Base-by-base conservation (phyloP, 139 green algal genomes). In the Ettlia oleoabundans region DNA sequence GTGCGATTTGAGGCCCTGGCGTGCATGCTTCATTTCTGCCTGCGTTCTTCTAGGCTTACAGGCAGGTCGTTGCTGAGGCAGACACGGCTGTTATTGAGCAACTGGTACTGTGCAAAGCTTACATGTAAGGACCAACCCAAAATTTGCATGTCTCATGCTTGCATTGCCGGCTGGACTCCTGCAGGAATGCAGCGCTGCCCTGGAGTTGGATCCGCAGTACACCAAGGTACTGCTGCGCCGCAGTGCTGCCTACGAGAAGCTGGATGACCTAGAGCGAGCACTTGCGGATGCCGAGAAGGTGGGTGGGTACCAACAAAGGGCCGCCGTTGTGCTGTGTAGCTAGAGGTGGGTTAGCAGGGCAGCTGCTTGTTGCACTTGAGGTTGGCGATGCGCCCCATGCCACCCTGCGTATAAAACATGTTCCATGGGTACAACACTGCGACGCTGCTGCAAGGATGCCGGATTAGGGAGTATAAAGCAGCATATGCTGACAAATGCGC, bases 201-300 rank as follows among this genome's bases (percentile, higher is more conserved):
- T 95, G 9, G 84, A 89, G 52, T 80, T 92, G 8, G 71, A 93
- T 21, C 38, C 72, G 1, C 52, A 69, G 6, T 97, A 97, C 70
- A 37, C 90, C 1, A 98, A 98, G 82, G 96, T 92, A 28, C 76
- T 95, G 43, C 85, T 95, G 80, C 89, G 96, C 28, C 87, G 96
- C 0, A 76, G 70, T 9, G 82, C 85, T 15, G 95, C 95, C 0
- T 91, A 94, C 58, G 92, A 98, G 76, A 74, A 88, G 70, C 82
- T 98, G 62, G 93, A 97, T 10, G 91, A 98, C 22, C 61, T 94
- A 37, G 93, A 98, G 51, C 85, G 89, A 30, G 95, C 96, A 1
- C 83, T 98, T 28, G 61, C 78, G 47, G 95, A 98, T 82, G 80
- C 85, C 9, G 78, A 93, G 37, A 87, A 90, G 85, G 91, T 91